These are phyloP conservation scores for Claviceps pusilla DNA, from an alignment of 2,329 filamentous ascomycete species.

Conservation along the genomic window DNA sequence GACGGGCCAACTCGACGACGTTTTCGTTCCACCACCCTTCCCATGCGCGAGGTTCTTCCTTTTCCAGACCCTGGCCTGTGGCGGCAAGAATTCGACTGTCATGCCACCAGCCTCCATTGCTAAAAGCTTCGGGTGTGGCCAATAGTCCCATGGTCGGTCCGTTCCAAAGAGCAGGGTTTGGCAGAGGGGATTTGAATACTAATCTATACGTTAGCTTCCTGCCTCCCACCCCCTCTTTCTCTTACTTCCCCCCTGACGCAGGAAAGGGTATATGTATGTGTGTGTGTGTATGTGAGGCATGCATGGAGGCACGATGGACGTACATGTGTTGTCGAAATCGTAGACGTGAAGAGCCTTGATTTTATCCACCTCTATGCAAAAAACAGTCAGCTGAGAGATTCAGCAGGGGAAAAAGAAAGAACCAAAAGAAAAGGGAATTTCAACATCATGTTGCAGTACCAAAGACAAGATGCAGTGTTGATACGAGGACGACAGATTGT, in stretches of 20 bases:
- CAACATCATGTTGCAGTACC: not conserved
- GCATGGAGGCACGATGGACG: slow-evolving; percentile 30
- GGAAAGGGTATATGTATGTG: too few relatives aligned
- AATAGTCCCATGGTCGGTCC: slow-evolving; percentile 62
- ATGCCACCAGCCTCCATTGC: slow-evolving; percentile 94
- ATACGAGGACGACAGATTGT: not conserved
- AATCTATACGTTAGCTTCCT: not conserved
- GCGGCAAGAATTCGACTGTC: slow-evolving; percentile 72
- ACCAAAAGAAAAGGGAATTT: not conserved
- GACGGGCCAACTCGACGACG: slow-evolving; percentile 62
- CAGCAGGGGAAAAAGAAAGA: not conserved
- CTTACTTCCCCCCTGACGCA: too few relatives aligned
- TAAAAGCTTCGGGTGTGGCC: slow-evolving; percentile 58
- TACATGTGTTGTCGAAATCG: slow-evolving; percentile 94
- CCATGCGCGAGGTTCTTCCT: slow-evolving; percentile 75
- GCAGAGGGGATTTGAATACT: slow-evolving; percentile 86
- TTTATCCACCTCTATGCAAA: slow-evolving; percentile 37
- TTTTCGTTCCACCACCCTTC: slow-evolving; percentile 94
- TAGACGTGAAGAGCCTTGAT: slow-evolving; percentile 82
- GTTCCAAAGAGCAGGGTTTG: slow-evolving; percentile 80
- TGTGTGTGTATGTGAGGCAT: not conserved
- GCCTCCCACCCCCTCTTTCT: not conserved
- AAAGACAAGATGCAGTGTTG: not conserved
- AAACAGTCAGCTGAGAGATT: not conserved
- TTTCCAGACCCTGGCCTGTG: slow-evolving; percentile 67